phyloP scores from a whole-genome alignment of 352 stramenopile species.

The Thraustochytrium sp. region DNA sequence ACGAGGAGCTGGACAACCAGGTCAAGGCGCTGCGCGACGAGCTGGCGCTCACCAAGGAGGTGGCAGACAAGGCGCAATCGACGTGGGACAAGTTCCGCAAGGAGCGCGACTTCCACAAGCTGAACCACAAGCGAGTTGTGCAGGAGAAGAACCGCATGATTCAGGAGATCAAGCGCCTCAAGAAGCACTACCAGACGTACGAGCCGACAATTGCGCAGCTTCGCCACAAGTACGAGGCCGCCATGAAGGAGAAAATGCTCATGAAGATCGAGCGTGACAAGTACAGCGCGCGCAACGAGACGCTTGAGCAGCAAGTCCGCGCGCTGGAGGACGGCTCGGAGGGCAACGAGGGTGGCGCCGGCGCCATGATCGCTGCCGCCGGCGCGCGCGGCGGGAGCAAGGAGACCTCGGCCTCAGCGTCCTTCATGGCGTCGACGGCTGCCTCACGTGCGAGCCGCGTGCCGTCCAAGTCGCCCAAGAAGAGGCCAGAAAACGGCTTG shows the following conservation, averaged over 20 bases:
- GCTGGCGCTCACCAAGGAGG: constrained; percentile 74
- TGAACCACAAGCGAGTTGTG: constrained; percentile 88
- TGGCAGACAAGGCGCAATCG: constrained; percentile 72
- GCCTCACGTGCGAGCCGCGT: constrained; percentile 32
- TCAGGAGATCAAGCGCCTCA: constrained; percentile 78
- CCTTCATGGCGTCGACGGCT: constrained; percentile 44
- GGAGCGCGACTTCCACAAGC: constrained; percentile 87
- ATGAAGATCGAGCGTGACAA: constrained; percentile 86
- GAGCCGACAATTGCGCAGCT: constrained; percentile 84
- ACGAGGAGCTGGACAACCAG: constrained; percentile 81
- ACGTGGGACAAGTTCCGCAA: constrained; percentile 93
- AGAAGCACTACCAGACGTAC: constrained; percentile 79
- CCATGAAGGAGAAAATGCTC: constrained; percentile 95
- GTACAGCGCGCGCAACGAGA: constrained; percentile 72
- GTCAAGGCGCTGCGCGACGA: constrained; percentile 69
- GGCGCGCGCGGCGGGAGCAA: constrained; percentile 5
- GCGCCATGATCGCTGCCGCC: constrained; percentile 11
- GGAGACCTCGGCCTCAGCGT: constrained; percentile 53
- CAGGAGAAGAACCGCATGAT: constrained; percentile 88
- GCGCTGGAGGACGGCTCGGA: constrained; percentile 50
- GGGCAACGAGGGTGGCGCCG: neutral
- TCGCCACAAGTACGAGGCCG: constrained; percentile 83
- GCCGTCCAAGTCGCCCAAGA: constrained; percentile 37
- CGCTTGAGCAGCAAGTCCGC: constrained; percentile 76
- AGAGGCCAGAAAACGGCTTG: constrained; percentile 46